phyloP scores from a whole-genome alignment of 2,329 filamentous ascomycete genomes.

The Pseudocercospora cruenta region DNA sequence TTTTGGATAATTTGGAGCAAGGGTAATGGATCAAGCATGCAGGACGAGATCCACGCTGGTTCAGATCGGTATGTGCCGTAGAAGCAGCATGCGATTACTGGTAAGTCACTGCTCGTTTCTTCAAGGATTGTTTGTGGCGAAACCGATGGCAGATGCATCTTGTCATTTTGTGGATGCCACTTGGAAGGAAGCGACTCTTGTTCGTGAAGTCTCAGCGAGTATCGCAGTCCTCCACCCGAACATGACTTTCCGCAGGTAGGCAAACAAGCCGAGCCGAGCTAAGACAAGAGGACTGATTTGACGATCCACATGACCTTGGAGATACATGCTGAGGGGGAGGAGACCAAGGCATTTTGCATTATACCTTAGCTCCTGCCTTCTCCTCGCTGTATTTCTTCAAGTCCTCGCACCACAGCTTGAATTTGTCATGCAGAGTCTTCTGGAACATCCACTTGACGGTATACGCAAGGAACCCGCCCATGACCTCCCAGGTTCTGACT shows the following conservation, averaged over 20 bases:
- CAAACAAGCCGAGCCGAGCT: neutral
- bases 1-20: neutral
- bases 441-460: slow-evolving; percentile 36
- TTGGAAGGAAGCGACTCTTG: neutral
- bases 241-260: neutral
- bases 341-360: neutral
- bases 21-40: neutral
- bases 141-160: neutral
- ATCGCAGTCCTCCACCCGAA: neutral
- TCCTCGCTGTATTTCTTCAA: slow-evolving; percentile 33
- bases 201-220: neutral
- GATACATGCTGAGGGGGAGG: neutral
- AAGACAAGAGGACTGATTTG: neutral
- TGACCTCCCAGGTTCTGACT: slow-evolving; percentile 36
- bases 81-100: neutral
- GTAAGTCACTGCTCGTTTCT: neutral
- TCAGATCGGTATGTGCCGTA: neutral
- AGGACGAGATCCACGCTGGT: neutral
- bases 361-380: slow-evolving; percentile 1
- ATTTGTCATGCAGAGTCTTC: slow-evolving; percentile 34
- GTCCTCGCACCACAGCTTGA: slow-evolving; percentile 33
- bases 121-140: neutral
- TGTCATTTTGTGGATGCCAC: neutral
- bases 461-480: slow-evolving; percentile 33
- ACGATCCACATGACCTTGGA: neutral